Evolutionary conservation across 805 yeast species (phyloP).

Genomic region (Teunomyces pallodes): DNA sequence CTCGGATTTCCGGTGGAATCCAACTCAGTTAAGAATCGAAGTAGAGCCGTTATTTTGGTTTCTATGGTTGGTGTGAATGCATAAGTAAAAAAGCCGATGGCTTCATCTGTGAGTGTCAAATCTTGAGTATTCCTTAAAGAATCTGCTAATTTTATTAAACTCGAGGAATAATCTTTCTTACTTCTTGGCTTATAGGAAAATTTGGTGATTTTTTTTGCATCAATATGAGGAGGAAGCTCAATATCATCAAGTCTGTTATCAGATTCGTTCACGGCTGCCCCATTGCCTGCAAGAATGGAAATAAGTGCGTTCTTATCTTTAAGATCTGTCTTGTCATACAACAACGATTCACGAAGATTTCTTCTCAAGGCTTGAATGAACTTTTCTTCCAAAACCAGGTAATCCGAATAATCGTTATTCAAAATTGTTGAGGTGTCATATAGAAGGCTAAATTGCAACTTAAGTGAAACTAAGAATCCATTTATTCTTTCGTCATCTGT

Average conservation of each 20-base stretch:
- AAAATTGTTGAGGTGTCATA: slow-evolving; percentile 8
- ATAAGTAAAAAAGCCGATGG: slow-evolving; percentile 12
- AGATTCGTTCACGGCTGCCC: neutral
- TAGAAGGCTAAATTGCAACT: slow-evolving; percentile 28
- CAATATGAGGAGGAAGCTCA: slow-evolving; percentile 36
- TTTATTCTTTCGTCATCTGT: slow-evolving; percentile 33
- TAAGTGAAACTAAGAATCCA: slow-evolving; percentile 23
- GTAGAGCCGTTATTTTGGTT: slow-evolving; percentile 9
- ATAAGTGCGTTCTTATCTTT: slow-evolving; percentile 12
- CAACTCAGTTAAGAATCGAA: slow-evolving; percentile 5
- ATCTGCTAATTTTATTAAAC: slow-evolving; percentile 12
- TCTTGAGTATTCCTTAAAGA: slow-evolving; percentile 7
- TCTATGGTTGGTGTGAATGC: slow-evolving; percentile 21
- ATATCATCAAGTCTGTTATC: slow-evolving; percentile 31
- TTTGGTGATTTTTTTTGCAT: slow-evolving; percentile 28
- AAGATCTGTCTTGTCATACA: slow-evolving; percentile 1
- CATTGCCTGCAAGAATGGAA: slow-evolving; percentile 6
- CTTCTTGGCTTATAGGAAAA: slow-evolving; percentile 1
- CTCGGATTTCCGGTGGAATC: neutral
- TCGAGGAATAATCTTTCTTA: slow-evolving; percentile 12
- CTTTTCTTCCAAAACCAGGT: slow-evolving; percentile 5
- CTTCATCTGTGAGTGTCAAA: neutral
- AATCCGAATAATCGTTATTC: neutral
- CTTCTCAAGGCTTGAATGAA: slow-evolving; percentile 13
- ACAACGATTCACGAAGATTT: slow-evolving; percentile 15